Base-by-base conservation (phyloP, 208 protist genomes). In the Leishmania guyanensis region DNA sequence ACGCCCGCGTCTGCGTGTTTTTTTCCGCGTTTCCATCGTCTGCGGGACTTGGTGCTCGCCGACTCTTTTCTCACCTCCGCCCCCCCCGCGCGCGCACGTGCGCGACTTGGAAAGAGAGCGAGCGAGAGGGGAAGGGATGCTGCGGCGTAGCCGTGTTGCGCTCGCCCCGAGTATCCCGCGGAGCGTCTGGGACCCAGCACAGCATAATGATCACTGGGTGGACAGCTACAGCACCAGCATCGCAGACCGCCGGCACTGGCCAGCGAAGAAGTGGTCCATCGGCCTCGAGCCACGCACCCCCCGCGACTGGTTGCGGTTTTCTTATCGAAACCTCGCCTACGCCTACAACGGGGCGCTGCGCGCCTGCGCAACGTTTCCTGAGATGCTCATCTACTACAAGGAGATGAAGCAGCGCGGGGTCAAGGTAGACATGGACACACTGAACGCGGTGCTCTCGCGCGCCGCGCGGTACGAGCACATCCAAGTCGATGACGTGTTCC, bases 401-500 rank as follows among this genome's bases (percentile, higher is more conserved):
- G 93, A 98, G 83, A 98, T 98, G 93, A 96, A 96, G 87, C 86
- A 92, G 84, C 94, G 94, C 5, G 92, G 91, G 5, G 94, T 98
- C 48, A 95, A 96, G 87, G 92, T 98, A 73, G 94, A 98, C 79
- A 90, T 96, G 56, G 94, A 98, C 82, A 98, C 94, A 16, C 78
- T 97, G 79, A 96, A 92, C 84, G 89, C 90, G 20, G 74, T 98
- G 16, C 92, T 98, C 53, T 94, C 94, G 1, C 92, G 94, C 58
- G 94, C 93, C 36, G 94, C 94, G 17, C 91, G 94, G 68, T 94
- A 95, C 81, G 93, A 95, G 79, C 85, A 88, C 72, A 92, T 98
- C 73, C 85, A 94, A 29, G 84, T 91, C 54, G 89, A 96, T 68
- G 93, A 98, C 78, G 89, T 98, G 10, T 98, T 97, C 66, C 87